Base-by-base conservation (phyloP, 441 rosid species). In the Oxalis stricta region DNA sequence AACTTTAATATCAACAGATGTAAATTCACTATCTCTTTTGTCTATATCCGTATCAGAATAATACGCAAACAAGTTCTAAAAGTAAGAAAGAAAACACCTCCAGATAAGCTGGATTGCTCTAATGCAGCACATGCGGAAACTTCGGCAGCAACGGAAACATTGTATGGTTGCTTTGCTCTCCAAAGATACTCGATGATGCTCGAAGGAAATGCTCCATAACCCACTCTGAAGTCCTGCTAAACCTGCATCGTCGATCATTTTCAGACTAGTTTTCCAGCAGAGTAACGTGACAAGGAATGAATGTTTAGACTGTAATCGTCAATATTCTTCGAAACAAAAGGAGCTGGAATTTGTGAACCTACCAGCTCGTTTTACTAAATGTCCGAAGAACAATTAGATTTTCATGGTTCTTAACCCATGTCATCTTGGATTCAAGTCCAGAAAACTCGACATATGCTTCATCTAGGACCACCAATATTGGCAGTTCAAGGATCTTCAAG, bases 321-420 rank as follows among this genome's bases (percentile, higher is more conserved):
- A 18, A 45, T 22, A 33, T 33, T 20, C 19, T 45, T 31, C 12
- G 11, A 1, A 26, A 2, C 31, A 26, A 26, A 26, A 26, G 1
- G 10, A 8, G 10, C 31, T 6, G 4, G 15, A 19, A 28, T 33
- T 36, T 22, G 30, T 4, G 7, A 21, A 19, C 60, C 28, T 69
- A 89, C 98, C 96, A 41, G 98, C 98, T 80, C 94, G 73, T 63
- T 89, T n/a, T 89, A 79, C 98, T 89, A 63, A 85, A 89, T 26
- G 98, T 89, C 34, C 92, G 79, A 19, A 85, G 82, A 46, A 89
- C 96, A 48, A 89, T 82, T 33, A 89, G 55, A 59, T 89, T 89
- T 10, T 89, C 98, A 50, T 85, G 68, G 59, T 78, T 61, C 71
- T 85, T 89, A 64, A 85, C 98, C 98, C 94, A 85, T 55, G 71